phyloP scores from a whole-genome alignment of 768 basidiomycete species.

The Boletales sp. region DNA sequence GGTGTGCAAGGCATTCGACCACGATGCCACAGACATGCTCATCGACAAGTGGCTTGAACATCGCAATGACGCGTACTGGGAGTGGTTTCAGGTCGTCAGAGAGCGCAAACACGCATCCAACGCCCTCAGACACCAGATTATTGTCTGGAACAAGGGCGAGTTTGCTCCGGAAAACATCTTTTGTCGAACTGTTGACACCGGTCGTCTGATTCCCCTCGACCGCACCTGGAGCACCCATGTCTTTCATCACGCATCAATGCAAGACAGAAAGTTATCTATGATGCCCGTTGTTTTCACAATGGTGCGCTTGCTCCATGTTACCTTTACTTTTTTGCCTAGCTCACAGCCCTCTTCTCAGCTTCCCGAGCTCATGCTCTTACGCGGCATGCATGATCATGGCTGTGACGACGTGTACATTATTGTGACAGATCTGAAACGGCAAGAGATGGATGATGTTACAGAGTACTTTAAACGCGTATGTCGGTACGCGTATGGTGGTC shows the following conservation, averaged over 20 bases:
- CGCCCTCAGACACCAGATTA: constrained; percentile 47
- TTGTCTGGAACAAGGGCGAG: constrained; percentile 60
- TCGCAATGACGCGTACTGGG: constrained; percentile 69
- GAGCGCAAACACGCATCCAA: constrained; percentile 59
- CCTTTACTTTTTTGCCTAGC: background rate
- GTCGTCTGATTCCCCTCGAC: constrained; percentile 74
- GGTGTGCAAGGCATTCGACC: constrained; percentile 72
- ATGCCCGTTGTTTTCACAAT: constrained; percentile 80
- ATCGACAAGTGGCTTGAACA: constrained; percentile 86
- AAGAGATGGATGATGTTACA: constrained; percentile 79
- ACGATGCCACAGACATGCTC: constrained; percentile 72
- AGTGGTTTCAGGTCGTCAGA: constrained; percentile 71
- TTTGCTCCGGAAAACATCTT: constrained; percentile 80
- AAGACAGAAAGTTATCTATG: constrained; percentile 69
- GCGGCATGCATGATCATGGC: constrained; percentile 77
- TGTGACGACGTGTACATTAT: constrained; percentile 79
- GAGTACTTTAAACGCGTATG: constrained; percentile 78
- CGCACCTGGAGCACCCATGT: constrained; percentile 81
- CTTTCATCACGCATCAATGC: constrained; percentile 73
- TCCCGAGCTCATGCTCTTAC: constrained; percentile 73
- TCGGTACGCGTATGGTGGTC: constrained; percentile 59
- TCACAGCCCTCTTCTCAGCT: constrained; percentile 39
- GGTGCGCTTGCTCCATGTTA: constrained; percentile 39
- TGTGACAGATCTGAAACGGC: constrained; percentile 73
- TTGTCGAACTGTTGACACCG: constrained; percentile 74